Base-by-base conservation (phyloP, 306 rosid genomes). In the Castanea sativa region DNA sequence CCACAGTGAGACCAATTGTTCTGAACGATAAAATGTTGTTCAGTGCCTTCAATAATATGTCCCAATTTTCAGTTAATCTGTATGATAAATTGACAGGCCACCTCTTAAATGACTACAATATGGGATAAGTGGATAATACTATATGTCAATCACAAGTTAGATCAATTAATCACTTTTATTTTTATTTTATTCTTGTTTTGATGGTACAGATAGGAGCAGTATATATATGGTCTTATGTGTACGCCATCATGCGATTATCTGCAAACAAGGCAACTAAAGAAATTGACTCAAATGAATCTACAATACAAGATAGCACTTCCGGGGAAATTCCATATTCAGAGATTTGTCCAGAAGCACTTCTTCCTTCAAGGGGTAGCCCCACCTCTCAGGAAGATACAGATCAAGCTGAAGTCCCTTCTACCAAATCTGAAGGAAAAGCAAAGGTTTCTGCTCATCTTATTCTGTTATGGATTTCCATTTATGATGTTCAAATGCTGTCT, bases 201-300 rank as follows among this genome's bases (percentile, higher is more conserved):
- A 32, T 74, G 38, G 55, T 61, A 30, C 81, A 83, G 87, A 1
- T 81, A 69, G 87, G 87, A 49, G 5, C 70, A 21, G 4, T 85
- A 73, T 88, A 76, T 35, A 23, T 25, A 57, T 88, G 91, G 89
- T 29, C 86, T 67, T 81, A 69, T 70, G 83, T 73, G 27, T 85
- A 81, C 80, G 71, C 79, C 75, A 51, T 88, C 77, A 80, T 88
- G 10, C 79, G 91, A 12, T 0, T 76, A 43, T 81, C 70, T 79
- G 20, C 81, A 49, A 12, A 35, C 51, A 76, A 85, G 75, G 60
- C 60, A 65, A 51, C 83, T 52, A 59, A 45, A 61, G 76, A 65
- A 61, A 73, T 19, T 41, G 74, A 29, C 63, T 71, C 20, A 35
- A 74, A 76, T 49, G 82, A 27, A 65, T 83, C 84, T 45, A 35